Evolutionary conservation across 164 flowering plant genomes (phyloP), one percentile per base, ranked within the genome.

Genomic region (Hamamelis virginiana): DNA sequence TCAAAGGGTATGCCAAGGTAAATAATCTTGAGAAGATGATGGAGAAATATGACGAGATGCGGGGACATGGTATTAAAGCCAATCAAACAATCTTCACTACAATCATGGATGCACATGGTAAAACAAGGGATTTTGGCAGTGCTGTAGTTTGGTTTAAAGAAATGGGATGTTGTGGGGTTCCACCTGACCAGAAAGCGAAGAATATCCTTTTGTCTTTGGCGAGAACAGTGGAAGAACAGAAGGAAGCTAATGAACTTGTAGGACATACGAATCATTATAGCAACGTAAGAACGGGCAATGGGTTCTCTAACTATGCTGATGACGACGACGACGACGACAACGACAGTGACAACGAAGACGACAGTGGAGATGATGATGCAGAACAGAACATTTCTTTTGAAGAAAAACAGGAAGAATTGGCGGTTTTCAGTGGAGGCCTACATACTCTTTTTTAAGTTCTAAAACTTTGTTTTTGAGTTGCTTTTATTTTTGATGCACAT

Each of bases 81-180:
- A 96, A 91, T 70, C 89, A 87, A 66, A 88, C 90, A 28, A 84
- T 93, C 57, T 83, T 83, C 72, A 93, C 98, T 1, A 91, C 88
- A 1, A 87, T 96, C 55, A 96, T 96, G 98, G 99, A 96, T 76
- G 97, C 98, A 27, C 76, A 85, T 78, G 99, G 98, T 12, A 96
- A 77, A 80, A 87, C 87, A 71, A 67, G 33, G 56, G 96, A 85
- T 77, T 96, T 96, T 50, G 94, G 79, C 19, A 82, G 86, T 71
- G 94, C 96, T 46, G 92, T 89, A 44, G 41, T 75, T 69, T 96
- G 98, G 99, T 96, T 73, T 72, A 88, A 83, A 74, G 98, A 92
- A 78, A 92, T 96, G 94, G 89, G 75, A 67, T 64, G 85, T 6
- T 57, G 67, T 66, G 93, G 97, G 57, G 57, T 82, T 62, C 74